These are phyloP conservation scores for Elsinoe ampelina DNA, from an alignment of 2,329 filamentous ascomycete genomes.

Conservation along the genomic window DNA sequence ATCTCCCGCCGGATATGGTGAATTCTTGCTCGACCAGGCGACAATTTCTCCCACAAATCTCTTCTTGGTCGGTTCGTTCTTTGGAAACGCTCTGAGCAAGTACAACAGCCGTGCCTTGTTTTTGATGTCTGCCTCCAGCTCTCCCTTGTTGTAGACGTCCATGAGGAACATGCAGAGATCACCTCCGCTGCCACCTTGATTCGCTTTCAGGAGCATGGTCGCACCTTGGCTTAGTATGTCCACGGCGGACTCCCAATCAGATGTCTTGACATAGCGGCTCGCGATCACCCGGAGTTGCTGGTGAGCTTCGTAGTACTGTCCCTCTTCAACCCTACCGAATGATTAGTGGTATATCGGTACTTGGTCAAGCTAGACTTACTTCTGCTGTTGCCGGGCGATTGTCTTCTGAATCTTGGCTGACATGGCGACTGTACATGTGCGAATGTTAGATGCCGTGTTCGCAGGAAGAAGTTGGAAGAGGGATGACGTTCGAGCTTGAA, in stretches of 20 bases:
- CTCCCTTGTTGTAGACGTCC: conserved; percentile 83
- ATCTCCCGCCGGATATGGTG: conserved; percentile 83
- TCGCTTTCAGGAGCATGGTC: conserved; percentile 75
- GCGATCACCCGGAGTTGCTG: conserved; percentile 96
- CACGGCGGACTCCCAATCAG: conserved; percentile 75
- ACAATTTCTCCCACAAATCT: conserved; percentile 83
- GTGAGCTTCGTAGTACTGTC: conserved; percentile 95
- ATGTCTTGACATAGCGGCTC: conserved; percentile 80
- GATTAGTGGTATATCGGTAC: conserved; percentile 9
- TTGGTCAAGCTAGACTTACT: conserved; percentile 50
- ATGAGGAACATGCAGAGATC: conserved; percentile 81
- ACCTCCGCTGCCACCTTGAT: conserved; percentile 87
- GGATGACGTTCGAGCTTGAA: neutral
- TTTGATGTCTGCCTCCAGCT: conserved; percentile 64
- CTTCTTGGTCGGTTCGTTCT: conserved; percentile 82
- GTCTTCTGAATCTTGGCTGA: conserved; percentile 58
- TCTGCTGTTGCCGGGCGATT: conserved; percentile 67
- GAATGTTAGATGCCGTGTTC: conserved; percentile 33
- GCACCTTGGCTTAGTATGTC: conserved; percentile 80
- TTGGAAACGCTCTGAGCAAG: conserved; percentile 69
- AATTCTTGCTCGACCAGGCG: conserved; percentile 77
- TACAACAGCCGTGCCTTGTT: conserved; percentile 67
- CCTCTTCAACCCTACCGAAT: conserved; percentile 60
- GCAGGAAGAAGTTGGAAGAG: neutral
- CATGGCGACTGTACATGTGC: conserved; percentile 55